phyloP scores from a whole-genome alignment of 148 eudicot genomes.

The Dysphania ambrosioides region DNA sequence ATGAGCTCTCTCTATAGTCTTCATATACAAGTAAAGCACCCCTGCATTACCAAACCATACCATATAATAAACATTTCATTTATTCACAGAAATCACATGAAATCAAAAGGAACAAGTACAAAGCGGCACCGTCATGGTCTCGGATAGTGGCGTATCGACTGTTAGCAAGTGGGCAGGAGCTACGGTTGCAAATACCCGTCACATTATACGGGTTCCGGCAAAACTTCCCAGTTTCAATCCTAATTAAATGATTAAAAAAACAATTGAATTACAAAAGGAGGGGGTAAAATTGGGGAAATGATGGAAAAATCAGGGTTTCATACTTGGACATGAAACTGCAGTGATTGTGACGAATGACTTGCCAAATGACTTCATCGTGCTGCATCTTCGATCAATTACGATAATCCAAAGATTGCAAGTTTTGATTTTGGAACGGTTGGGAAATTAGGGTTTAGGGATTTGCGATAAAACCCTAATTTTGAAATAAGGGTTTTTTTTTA shows the following conservation, averaged over 20 bases:
- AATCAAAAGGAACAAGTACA: neutral
- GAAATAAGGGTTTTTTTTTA: too few species aligned
- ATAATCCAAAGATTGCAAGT: neutral
- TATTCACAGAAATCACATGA: too few species aligned
- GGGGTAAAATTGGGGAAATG: neutral
- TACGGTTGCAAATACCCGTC: conserved; percentile 92
- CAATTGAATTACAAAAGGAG: too few species aligned
- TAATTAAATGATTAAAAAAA: neutral
- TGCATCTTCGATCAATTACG: conserved; percentile 66
- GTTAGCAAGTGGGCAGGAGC: conserved; percentile 97
- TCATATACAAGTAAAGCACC: conserved; percentile 86
- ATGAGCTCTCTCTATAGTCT: conserved; percentile 95
- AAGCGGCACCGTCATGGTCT: conserved; percentile 65
- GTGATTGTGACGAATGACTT: conserved; percentile 86
- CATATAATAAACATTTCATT: too few species aligned
- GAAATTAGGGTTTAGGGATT: conserved; percentile 22
- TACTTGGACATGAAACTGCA: conserved; percentile 98
- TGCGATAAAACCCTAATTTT: neutral
- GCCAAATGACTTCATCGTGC: conserved; percentile 98
- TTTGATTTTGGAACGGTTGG: neutral
- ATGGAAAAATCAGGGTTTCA: conserved; percentile 12
- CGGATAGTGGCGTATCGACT: conserved; percentile 91
- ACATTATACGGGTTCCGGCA: conserved; percentile 93
- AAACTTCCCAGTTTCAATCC: conserved; percentile 82
- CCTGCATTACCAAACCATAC: conserved; percentile 47